Base-by-base conservation (phyloP, 1,284 basidiomycete species). In the Chalciporus sp. region DNA sequence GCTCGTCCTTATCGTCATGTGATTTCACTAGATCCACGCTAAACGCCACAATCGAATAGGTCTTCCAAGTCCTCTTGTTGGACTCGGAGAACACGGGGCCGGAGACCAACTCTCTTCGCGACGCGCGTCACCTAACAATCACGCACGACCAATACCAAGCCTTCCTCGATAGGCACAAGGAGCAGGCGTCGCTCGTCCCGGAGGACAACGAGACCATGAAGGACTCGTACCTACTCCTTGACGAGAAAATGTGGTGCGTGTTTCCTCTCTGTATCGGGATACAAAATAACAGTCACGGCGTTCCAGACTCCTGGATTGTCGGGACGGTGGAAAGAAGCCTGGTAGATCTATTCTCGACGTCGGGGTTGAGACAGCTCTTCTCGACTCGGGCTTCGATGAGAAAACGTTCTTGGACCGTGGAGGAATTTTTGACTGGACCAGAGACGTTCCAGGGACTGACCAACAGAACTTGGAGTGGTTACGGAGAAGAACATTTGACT, bases 201-300 rank as follows among this genome's bases (percentile, higher is more conserved):
- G 62, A 61, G 37, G 57, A 60, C 47, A 64, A 60, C 20, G 49
- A 62, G 3, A 16, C 60, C 3, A 61, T 61, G 51, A 64, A 60
- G 31, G 57, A 57, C 33, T 62, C 62, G 7, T 64, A 58, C 35
- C 26, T 64, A 28, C 56, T 52, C 17, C 26, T 61, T 2, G 59
- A 64, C 31, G 59, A 64, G 46, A 31, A 7, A 12, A 61, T 61
- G 59, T 11, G 61, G 59, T 52, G 23, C 33, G 55, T 7, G 3
- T 12, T 4, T 42, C 8, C 14, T 4, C 16, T 23, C 26, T 19
- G 7, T 12, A n/a, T 17, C 41, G 12, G 6, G 47, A 27, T 14
- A 5, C 17, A 5, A 1, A 17, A 4, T 17, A 19, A 43, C 16
- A 4, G 12, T 40, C 4, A 7, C 10, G 37, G 14, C 35, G 1